A percentile compares a stretch with the other conserved stretches of the same genome.
These are phyloP conservation scores for Oryza glaberrima DNA, from an alignment of 176 grass and related monocot genomes.

Conservation along the genomic window DNA sequence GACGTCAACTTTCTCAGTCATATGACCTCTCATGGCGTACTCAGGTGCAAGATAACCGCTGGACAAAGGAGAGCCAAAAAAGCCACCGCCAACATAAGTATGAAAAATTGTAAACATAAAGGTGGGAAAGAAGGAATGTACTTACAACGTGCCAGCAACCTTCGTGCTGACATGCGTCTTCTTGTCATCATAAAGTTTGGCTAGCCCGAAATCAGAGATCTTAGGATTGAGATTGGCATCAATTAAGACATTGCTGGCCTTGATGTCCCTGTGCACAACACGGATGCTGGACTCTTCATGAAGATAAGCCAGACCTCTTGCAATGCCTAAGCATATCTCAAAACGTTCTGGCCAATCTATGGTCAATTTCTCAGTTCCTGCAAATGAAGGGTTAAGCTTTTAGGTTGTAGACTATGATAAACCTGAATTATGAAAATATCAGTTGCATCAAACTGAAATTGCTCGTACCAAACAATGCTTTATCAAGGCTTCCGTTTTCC, in stretches of 20 bases:
- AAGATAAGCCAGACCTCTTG: slow-evolving; percentile 72
- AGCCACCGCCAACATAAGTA: not conserved
- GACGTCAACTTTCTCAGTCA: slow-evolving; percentile 86
- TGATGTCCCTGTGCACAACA: slow-evolving; percentile 88
- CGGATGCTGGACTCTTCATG: slow-evolving; percentile 83
- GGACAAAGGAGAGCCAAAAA: not conserved
- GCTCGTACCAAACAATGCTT: slow-evolving; percentile 72
- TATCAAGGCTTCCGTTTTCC: slow-evolving; percentile 87
- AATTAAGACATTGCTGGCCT: slow-evolving; percentile 84
- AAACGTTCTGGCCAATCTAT: slow-evolving; percentile 75
- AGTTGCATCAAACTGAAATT: slow-evolving; percentile 11
- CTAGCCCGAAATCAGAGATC: slow-evolving; percentile 90
- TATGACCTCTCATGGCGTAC: slow-evolving; percentile 93
- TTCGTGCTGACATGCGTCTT: slow-evolving; percentile 89
- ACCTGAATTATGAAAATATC: not conserved
- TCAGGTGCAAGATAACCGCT: slow-evolving; percentile 92
- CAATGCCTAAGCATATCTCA: slow-evolving; percentile 80
- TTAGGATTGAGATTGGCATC: slow-evolving; percentile 76
- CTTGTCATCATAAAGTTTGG: slow-evolving; percentile 87
- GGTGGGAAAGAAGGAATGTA: not conserved
- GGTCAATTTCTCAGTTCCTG: slow-evolving; percentile 52
- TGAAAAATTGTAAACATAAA: not conserved
- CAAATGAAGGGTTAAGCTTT: slow-evolving; percentile 31
- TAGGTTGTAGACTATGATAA: not conserved
- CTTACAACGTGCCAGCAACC: slow-evolving; percentile 92